These are phyloP conservation scores for Fagopyrum esculentum DNA, from an alignment of 148 eudicot species.

Conservation along the genomic window DNA sequence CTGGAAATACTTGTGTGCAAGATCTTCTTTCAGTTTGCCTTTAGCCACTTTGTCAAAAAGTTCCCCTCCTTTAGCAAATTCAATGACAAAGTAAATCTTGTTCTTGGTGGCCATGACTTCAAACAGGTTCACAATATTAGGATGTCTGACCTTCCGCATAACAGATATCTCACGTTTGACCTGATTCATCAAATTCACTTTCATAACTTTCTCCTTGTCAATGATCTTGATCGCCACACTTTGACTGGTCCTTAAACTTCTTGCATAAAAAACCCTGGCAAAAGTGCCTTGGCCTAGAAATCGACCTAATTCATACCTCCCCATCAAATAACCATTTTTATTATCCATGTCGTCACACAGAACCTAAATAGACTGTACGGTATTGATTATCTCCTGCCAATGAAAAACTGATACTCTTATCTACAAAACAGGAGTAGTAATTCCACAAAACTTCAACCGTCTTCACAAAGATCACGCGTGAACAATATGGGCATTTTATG, in stretches of 20 bases:
- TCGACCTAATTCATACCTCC: constrained; percentile 65
- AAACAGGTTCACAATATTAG: constrained; percentile 50
- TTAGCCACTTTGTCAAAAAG: constrained; percentile 66
- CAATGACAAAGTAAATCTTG: constrained; percentile 69
- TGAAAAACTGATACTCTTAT: background rate
- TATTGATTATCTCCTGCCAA: constrained; percentile 1
- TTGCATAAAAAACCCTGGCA: constrained; percentile 67
- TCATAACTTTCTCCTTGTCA: constrained; percentile 57
- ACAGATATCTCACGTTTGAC: constrained; percentile 64
- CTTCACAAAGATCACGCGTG: constrained; percentile 6
- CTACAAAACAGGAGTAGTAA: background rate
- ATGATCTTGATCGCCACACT: constrained; percentile 71
- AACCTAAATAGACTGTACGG: background rate
- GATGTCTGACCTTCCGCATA: constrained; percentile 61
- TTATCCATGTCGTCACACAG: constrained; percentile 14
- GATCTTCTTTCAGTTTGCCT: constrained; percentile 54
- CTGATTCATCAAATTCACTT: constrained; percentile 49
- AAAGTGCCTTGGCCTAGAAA: constrained; percentile 74
- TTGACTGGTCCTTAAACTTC: constrained; percentile 47
- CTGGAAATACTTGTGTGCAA: constrained; percentile 58
- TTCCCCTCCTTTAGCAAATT: constrained; percentile 77
- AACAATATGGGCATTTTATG: constrained; percentile 1
- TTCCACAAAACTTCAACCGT: constrained; percentile 13
- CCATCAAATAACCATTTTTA: constrained; percentile 22
- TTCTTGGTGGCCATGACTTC: constrained; percentile 85